phyloP scores from a whole-genome alignment of 2,329 filamentous ascomycete genomes.

The Apiospora kogelbergensis region DNA sequence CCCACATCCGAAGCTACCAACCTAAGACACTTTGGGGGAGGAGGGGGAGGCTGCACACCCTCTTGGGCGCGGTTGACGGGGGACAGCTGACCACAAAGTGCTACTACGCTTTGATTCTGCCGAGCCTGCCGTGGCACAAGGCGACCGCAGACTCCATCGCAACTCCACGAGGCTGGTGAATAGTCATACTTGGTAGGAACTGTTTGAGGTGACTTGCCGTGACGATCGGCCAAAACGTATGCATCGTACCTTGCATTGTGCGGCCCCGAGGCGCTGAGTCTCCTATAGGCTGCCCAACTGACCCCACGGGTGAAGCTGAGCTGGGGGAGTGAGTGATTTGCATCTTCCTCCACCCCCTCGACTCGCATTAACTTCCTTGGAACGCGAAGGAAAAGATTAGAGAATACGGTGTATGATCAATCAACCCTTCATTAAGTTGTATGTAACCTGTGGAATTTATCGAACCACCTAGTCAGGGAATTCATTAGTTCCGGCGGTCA shows the following conservation, averaged over 20 bases:
- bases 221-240: constrained; percentile 6
- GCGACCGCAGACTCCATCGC: constrained; percentile 1
- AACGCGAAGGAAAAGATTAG: background rate
- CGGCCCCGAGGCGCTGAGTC: background rate
- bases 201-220: constrained; percentile 8
- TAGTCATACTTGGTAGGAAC: constrained; percentile 2
- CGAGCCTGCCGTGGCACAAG: constrained; percentile 8
- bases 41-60: constrained; percentile 6
- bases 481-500: background rate
- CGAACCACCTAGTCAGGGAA: background rate
- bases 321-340: background rate
- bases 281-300: constrained; percentile 3
- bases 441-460: background rate
- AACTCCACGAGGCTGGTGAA: constrained; percentile 11
- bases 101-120: constrained; percentile 1
- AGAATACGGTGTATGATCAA: background rate
- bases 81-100: constrained; percentile 10
- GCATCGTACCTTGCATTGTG: constrained; percentile 13
- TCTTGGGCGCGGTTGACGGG: background rate
- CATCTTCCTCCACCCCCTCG: background rate
- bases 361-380: background rate
- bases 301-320: background rate
- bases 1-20: constrained; percentile 5
- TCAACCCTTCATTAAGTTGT: background rate
- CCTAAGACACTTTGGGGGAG: background rate